Evolutionary conservation across 2,329 filamentous ascomycete genomes (phyloP).

Genomic region (Cordyceps tenuipes): DNA sequence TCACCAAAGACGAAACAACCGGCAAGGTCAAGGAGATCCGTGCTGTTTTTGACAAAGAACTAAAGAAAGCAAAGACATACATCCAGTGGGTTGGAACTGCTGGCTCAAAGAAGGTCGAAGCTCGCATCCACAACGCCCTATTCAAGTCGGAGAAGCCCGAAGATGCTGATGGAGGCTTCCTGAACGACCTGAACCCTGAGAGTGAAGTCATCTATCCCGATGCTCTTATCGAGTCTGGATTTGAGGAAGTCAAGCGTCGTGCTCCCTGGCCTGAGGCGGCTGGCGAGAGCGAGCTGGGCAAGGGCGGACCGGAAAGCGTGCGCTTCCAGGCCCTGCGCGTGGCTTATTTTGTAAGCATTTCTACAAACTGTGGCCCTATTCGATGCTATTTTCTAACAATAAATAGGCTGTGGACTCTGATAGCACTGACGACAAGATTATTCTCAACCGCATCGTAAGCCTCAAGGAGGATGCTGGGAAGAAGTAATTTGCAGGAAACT

Average conservation of each 20-base stretch:
- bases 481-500: slow-evolving; percentile 16
- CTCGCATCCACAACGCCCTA: slow-evolving; percentile 69
- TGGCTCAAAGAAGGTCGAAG: slow-evolving; percentile 60
- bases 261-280: slow-evolving; percentile 78
- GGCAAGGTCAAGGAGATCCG: slow-evolving; percentile 55
- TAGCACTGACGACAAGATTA: slow-evolving; percentile 67
- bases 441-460: slow-evolving; percentile 86
- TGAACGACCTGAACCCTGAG: slow-evolving; percentile 76
- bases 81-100: slow-evolving; percentile 81
- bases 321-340: slow-evolving; percentile 88
- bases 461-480: slow-evolving; percentile 82
- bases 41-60: slow-evolving; percentile 57
- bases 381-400: slow-evolving; percentile 14
- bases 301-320: slow-evolving; percentile 62
- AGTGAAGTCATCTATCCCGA: slow-evolving; percentile 72
- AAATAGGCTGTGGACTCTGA: slow-evolving; percentile 64
- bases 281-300: slow-evolving; percentile 56
- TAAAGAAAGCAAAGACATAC: slow-evolving; percentile 66
- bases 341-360: slow-evolving; percentile 62
- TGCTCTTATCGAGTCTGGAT: slow-evolving; percentile 75
- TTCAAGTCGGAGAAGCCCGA: slow-evolving; percentile 84
- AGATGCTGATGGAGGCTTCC: slow-evolving; percentile 67
- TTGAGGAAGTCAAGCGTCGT: slow-evolving; percentile 63
- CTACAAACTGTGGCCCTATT: neutral
- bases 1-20: slow-evolving; percentile 51